These are phyloP conservation scores for Scheffersomyces segobiensis DNA, from an alignment of 1,139 yeast genomes.

Conservation along the genomic window DNA sequence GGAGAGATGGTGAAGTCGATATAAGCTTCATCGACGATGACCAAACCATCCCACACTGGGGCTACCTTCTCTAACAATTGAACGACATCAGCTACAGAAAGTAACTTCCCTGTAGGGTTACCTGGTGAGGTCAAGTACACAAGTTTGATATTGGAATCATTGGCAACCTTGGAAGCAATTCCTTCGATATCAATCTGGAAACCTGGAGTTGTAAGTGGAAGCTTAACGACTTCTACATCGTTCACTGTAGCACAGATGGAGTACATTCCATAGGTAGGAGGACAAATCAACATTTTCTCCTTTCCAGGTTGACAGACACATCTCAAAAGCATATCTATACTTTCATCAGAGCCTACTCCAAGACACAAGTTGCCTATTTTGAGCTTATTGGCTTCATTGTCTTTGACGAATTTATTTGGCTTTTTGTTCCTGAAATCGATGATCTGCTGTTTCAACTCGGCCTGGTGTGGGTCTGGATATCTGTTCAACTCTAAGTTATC, in stretches of 20 bases:
- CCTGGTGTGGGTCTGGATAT: slow-evolving; percentile 96
- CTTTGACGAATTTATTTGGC: slow-evolving; percentile 26
- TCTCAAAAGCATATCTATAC: slow-evolving; percentile 85
- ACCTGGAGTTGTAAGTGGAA: slow-evolving; percentile 58
- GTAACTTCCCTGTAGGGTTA: slow-evolving; percentile 81
- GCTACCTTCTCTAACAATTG: slow-evolving; percentile 45
- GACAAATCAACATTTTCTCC: slow-evolving; percentile 82
- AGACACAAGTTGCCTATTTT: slow-evolving; percentile 74
- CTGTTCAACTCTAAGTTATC: slow-evolving; percentile 63
- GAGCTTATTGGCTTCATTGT: slow-evolving; percentile 28
- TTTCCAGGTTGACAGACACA: slow-evolving; percentile 81
- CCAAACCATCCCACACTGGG: slow-evolving; percentile 67
- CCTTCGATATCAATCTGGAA: slow-evolving; percentile 66
- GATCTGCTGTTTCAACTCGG: slow-evolving; percentile 70
- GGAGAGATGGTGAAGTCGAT: slow-evolving; percentile 65
- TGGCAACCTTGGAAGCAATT: slow-evolving; percentile 51
- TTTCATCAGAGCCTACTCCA: slow-evolving; percentile 97
- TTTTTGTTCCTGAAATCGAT: slow-evolving; percentile 67
- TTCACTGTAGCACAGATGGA: slow-evolving; percentile 86
- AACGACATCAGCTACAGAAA: slow-evolving; percentile 51
- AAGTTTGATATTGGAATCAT: slow-evolving; percentile 66
- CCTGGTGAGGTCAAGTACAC: slow-evolving; percentile 97
- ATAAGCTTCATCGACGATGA: slow-evolving; percentile 93
- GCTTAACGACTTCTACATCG: slow-evolving; percentile 74
- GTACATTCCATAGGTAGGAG: slow-evolving; percentile 99